Conservation (phyloP, 1,284 basidiomycete species). For the Rhodotorula sp. region DNA sequence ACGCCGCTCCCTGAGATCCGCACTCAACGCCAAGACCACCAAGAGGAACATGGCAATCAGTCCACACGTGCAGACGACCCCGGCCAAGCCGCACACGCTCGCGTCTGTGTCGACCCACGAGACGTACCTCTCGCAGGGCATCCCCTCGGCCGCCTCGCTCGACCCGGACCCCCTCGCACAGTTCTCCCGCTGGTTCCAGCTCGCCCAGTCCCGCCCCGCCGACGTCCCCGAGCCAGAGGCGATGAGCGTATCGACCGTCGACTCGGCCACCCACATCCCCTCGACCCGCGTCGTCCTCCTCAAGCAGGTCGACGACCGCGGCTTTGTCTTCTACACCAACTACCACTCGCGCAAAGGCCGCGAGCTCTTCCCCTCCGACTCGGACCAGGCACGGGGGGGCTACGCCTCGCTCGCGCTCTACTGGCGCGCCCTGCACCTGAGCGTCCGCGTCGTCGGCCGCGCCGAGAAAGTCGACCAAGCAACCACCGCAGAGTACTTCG, state of each 20-base stretch:
- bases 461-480: constrained; percentile 72
- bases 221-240: constrained; percentile 79
- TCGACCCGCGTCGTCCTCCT: constrained; percentile 87
- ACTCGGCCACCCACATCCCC: constrained; percentile 65
- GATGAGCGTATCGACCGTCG: constrained; percentile 80
- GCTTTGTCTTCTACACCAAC: constrained; percentile 96
- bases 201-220: constrained; percentile 48
- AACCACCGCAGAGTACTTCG: constrained; percentile 83
- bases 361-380: constrained; percentile 60
- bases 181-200: constrained; percentile 80
- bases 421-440: constrained; percentile 81
- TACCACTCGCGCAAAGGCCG: constrained; percentile 87
- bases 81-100: constrained; percentile 4
- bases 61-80: too few species aligned
- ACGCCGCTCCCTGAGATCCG: background rate
- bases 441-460: constrained; percentile 80
- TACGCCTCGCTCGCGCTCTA: constrained; percentile 83
- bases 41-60: constrained; percentile 2
- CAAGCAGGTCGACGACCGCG: constrained; percentile 79
- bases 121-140: constrained; percentile 38
- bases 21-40: background rate
- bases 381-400: constrained; percentile 53
- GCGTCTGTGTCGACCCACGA: constrained; percentile 30
- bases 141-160: constrained; percentile 63
- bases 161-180: constrained; percentile 71